Base-by-base conservation (phyloP, 2,329 filamentous ascomycete species). In the Arachnopeziza araneosa region DNA sequence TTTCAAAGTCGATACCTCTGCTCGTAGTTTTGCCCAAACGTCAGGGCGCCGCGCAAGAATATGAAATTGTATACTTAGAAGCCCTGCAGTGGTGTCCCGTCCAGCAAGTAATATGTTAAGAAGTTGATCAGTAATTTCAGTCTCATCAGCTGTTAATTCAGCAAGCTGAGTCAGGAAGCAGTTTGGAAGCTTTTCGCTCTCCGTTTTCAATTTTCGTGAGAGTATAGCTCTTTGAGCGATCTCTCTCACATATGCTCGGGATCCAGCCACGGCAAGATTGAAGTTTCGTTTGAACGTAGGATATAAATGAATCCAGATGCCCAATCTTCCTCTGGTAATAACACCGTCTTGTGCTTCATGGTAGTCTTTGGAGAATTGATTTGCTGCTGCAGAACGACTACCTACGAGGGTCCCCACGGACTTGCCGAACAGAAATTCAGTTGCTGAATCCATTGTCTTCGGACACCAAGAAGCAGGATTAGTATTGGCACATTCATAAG, bases 391-490 rank as follows among this genome's bases (percentile, higher is more conserved):
- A 14, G 36, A 44, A 44, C 12, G 10, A 44, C 17, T 19, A 12
- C 36, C 17, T 44, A 44, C 36, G 12, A 44, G 36, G 6, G 36
- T 44, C 17, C 36, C 17, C 17, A 44, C 36, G 36, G 36, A 44
- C 17, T 83, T 76, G 7, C 87, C 87, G 53, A 90, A 86, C 4
- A 90, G 74, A 64, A 90, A 88, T 52, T 87, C 84, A 0, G 86
- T 89, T 0, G 86, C 84, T 0, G 84, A 82, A 62, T 90, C 86
- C 21, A 44, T 44, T 12, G 36, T 44, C 36, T 44, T 44, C 36
- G 36, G 12, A 19, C 12, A 44, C 17, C 12, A 44, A 44, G 17
- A 44, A 19, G 36, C 10, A 90, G 77, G 0, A 86, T 88, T 68
- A 88, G 78, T 57, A 80, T 79, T 44, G 36, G 17, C 17, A 8